These are phyloP conservation scores for Rubroshorea leprosula DNA, from an alignment of 345 rosid genomes.

Conservation along the genomic window DNA sequence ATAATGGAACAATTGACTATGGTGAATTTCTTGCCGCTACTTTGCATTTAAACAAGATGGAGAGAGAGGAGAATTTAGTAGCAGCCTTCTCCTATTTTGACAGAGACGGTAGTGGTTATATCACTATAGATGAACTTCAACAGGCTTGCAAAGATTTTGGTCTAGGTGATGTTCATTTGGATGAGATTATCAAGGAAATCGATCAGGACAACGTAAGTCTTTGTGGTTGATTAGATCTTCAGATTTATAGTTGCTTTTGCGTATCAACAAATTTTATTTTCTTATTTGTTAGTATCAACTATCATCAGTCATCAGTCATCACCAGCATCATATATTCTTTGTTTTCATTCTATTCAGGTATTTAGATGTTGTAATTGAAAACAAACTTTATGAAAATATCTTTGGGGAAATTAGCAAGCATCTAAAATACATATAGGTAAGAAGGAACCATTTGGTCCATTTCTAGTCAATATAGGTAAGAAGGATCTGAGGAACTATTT, in stretches of 20 bases:
- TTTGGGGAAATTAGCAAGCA: too few species aligned
- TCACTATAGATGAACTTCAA: slow-evolving; percentile 89
- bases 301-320: too few species aligned
- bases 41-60: slow-evolving; percentile 82
- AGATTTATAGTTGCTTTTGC: not conserved
- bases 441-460: too few species aligned
- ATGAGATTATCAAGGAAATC: slow-evolving; percentile 79
- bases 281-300: not conserved
- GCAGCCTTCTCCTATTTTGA: slow-evolving; percentile 90
- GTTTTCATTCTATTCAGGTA: too few species aligned
- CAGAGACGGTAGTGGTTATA: slow-evolving; percentile 88
- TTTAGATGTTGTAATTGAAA: too few species aligned
- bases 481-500: too few species aligned
- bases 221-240: not conserved
- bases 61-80: slow-evolving; percentile 77
- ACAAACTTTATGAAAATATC: too few species aligned
- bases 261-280: not conserved
- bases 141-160: slow-evolving; percentile 94
- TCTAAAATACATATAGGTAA: too few species aligned
- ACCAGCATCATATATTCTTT: too few species aligned
- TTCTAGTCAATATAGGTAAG: too few species aligned
- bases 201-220: slow-evolving; percentile 87
- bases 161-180: slow-evolving; percentile 67
- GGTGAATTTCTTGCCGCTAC: slow-evolving; percentile 96
- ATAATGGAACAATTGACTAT: slow-evolving; percentile 82